Evolutionary conservation across 805 yeast genomes (phyloP), one percentile per base, ranked within the genome.

Genomic region (Suhomyces canberraensis): DNA sequence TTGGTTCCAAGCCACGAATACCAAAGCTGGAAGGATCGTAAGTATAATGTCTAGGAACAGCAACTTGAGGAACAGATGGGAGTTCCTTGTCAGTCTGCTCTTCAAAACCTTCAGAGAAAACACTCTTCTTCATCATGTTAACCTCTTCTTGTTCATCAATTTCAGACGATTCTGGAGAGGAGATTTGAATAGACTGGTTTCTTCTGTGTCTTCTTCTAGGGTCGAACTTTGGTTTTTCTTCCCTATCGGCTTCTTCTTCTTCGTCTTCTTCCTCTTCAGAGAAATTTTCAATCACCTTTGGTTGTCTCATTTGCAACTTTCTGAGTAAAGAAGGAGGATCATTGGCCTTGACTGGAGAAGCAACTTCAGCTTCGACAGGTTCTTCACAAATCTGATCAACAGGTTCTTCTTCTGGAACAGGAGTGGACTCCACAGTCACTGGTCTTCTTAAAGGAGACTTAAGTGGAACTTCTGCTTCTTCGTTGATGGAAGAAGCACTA

Each of bases 1-100:
- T 64, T 21, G 71, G 70, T 15, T 62, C 64, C 42, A 68, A 62
- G 1, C 64, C 66, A 34, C 54, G 52, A 14, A 53, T 40, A 7
- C 55, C 59, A 46, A 50, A 54, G 25, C 59, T 52, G 33, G 42
- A 41, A 32, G 37, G 44, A 39, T 61, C 62, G 35, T 60, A 54
- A 7, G 52, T 27, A 11, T 29, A 22, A 25, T 24, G 19, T 24
- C 40, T 35, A 18, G 40, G 40, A n/a, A 30, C 21, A 13, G 43
- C 37, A 21, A 33, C 25, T n/a, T n/a, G n/a, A n/a, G 41, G 34
- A 25, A 33, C 16, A 17, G 27, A 21, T n/a, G 37, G 42, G 15
- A 29, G 29, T 9, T 14, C 57, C 54, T 29, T 42, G 33, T 25
- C 17, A 5, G 9, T 17, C n/a, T 29, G 9, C 14, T 40, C 37